A percentile compares a stretch with the other conserved stretches of the same genome.
These are phyloP conservation scores for Fusarium kyushuense DNA, from an alignment of 2,329 filamentous ascomycete genomes.

Conservation along the genomic window DNA sequence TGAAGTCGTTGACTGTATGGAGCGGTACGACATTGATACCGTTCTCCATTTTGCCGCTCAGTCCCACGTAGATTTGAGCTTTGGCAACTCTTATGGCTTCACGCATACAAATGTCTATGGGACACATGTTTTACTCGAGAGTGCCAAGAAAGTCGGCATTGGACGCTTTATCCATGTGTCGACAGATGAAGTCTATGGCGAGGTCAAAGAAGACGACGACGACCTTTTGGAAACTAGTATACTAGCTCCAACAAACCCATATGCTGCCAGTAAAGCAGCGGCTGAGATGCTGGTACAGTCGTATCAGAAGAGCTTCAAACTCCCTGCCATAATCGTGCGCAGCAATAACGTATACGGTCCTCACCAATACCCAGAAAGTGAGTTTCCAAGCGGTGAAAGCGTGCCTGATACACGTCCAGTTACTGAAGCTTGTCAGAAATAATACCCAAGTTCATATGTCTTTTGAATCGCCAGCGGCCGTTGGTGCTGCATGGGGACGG, in stretches of 20 bases:
- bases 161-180: conserved; percentile 84
- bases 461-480: conserved; percentile 74
- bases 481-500: conserved; percentile 83
- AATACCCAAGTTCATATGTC: conserved; percentile 83
- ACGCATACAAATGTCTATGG: conserved; percentile 86
- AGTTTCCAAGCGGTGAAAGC: conserved; percentile 48
- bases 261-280: conserved; percentile 83
- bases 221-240: conserved; percentile 80
- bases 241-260: conserved; percentile 83
- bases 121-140: conserved; percentile 85
- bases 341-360: conserved; percentile 90
- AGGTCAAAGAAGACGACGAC: conserved; percentile 77
- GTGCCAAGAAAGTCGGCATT: conserved; percentile 77
- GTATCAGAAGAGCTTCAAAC: conserved; percentile 85
- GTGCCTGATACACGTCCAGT: neutral
- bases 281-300: conserved; percentile 89
- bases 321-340: conserved; percentile 82
- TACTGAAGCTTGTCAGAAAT: conserved; percentile 68
- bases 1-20: conserved; percentile 77
- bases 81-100: conserved; percentile 85
- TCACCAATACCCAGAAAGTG: conserved; percentile 86
- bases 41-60: conserved; percentile 89
- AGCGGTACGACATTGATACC: conserved; percentile 79
- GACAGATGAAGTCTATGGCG: conserved; percentile 88
- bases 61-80: conserved; percentile 85